These are phyloP conservation scores for Echites panduratus DNA, from an alignment of 257 asterid species.

Conservation along the genomic window DNA sequence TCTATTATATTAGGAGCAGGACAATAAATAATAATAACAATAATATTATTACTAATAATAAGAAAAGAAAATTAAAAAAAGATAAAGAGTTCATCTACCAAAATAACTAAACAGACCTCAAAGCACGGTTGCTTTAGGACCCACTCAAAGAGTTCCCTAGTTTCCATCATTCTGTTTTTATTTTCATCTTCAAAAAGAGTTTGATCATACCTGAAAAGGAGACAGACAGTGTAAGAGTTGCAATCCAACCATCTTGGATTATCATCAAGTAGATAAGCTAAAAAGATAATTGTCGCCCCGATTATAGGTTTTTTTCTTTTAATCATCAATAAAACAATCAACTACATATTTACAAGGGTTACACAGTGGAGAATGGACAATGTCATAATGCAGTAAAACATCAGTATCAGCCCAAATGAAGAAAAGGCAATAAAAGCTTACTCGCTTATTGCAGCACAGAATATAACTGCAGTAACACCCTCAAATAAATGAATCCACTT, in stretches of 20 bases:
- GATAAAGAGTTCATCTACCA: conserved; percentile 12
- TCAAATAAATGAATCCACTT: conserved; percentile 99
- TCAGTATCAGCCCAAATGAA: not conserved
- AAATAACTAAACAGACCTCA: conserved; percentile 49
- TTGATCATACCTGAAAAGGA: conserved; percentile 74
- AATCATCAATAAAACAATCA: not conserved
- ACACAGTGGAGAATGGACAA: not conserved
- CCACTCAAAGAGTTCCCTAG: conserved; percentile 98
- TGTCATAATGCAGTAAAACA: not conserved
- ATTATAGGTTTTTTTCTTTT: not conserved
- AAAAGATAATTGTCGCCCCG: not conserved
- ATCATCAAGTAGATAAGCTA: not conserved
- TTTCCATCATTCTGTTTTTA: conserved; percentile 90
- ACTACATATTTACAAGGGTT: not conserved
- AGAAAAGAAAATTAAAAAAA: not conserved
- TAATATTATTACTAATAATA: too few species aligned
- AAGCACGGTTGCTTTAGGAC: conserved; percentile 95
- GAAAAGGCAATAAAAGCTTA: conserved; percentile 33
- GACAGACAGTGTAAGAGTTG: not conserved
- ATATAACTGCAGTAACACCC: conserved; percentile 97
- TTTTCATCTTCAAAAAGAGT: conserved; percentile 91
- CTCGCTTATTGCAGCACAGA: conserved; percentile 99
- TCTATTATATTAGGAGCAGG: not conserved
- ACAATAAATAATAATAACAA: too few species aligned
- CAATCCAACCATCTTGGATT: not conserved